A percentile compares a stretch with the other conserved stretches of the same genome.
These are phyloP conservation scores for Fraxinus americana DNA, from an alignment of 257 asterid species.

Conservation along the genomic window DNA sequence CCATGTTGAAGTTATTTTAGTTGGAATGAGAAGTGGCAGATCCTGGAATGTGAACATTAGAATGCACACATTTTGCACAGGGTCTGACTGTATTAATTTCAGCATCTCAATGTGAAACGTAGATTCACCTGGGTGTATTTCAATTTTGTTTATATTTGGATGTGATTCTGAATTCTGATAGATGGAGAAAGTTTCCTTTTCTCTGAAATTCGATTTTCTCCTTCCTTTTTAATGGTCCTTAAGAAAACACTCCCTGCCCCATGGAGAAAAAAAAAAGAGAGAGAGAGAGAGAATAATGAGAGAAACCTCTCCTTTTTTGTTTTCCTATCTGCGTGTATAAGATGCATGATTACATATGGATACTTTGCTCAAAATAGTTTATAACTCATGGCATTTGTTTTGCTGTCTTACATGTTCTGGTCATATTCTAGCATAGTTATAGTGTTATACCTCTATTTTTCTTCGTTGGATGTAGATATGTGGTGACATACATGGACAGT, in stretches of 20 bases:
- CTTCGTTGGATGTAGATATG: conserved; percentile 64
- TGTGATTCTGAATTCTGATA: not conserved
- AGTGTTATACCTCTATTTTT: not conserved
- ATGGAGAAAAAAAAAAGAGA: no score
- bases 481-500: conserved; percentile 98
- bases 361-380: not conserved
- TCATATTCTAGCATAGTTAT: conserved; percentile 17
- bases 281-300: not conserved
- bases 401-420: conserved; percentile 9
- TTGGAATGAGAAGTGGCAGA: not conserved
- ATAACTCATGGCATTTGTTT: not conserved
- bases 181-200: not conserved
- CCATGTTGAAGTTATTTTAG: not conserved
- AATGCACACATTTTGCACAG: not conserved
- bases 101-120: not conserved
- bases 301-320: conserved; percentile 3
- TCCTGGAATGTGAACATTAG: not conserved
- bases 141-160: not conserved
- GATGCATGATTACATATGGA: not conserved
- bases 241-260: not conserved
- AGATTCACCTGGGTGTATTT: not conserved
- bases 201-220: not conserved
- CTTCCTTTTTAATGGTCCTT: not conserved
- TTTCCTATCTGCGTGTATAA: not conserved
- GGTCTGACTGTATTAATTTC: not conserved